Evolutionary conservation across 495 filamentous ascomycete species (phyloP).

Genomic region (Aspergillus bridgeri): DNA sequence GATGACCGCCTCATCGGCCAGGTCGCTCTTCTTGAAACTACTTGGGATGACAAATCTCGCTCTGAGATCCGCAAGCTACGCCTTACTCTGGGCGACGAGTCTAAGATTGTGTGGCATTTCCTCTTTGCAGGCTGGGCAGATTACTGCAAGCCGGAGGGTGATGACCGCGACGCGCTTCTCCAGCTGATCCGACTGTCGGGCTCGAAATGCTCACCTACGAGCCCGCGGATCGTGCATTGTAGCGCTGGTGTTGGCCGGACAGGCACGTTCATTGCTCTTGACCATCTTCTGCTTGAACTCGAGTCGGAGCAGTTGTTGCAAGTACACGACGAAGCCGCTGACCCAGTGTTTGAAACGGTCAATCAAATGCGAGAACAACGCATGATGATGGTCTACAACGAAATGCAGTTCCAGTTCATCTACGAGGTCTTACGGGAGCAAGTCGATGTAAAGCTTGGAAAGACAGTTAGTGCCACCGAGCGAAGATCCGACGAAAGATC

Average conservation of each 20-base stretch:
- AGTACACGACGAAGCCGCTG: conserved; percentile 39
- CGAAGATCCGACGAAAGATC: conserved; percentile 33
- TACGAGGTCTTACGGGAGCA: conserved; percentile 81
- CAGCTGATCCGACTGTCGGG: conserved; percentile 73
- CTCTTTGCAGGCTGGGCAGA: conserved; percentile 94
- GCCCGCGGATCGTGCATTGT: conserved; percentile 88
- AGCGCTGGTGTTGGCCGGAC: conserved; percentile 91
- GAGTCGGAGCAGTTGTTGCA: conserved; percentile 65
- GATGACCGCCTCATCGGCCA: conserved; percentile 27
- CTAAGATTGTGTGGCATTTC: conserved; percentile 81
- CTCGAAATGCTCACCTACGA: conserved; percentile 62
- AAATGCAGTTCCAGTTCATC: conserved; percentile 81
- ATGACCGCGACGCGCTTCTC: conserved; percentile 74
- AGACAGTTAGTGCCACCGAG: conserved; percentile 19
- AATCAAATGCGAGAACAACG: conserved; percentile 82
- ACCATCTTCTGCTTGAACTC: conserved; percentile 80
- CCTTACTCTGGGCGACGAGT: conserved; percentile 53
- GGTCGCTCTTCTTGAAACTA: conserved; percentile 48
- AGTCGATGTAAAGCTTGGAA: conserved; percentile 54
- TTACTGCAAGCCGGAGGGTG: conserved; percentile 78
- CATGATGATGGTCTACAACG: conserved; percentile 94
- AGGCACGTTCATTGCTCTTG: conserved; percentile 93
- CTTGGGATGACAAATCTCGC: conserved; percentile 44
- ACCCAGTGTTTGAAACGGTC: conserved; percentile 70
- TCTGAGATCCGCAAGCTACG: conserved; percentile 55